Percentiles rank a stretch among this genome's conserved stretches.
These are phyloP conservation scores for Boletus vermiculosoides DNA, from an alignment of 768 basidiomycete species.

Conservation along the genomic window DNA sequence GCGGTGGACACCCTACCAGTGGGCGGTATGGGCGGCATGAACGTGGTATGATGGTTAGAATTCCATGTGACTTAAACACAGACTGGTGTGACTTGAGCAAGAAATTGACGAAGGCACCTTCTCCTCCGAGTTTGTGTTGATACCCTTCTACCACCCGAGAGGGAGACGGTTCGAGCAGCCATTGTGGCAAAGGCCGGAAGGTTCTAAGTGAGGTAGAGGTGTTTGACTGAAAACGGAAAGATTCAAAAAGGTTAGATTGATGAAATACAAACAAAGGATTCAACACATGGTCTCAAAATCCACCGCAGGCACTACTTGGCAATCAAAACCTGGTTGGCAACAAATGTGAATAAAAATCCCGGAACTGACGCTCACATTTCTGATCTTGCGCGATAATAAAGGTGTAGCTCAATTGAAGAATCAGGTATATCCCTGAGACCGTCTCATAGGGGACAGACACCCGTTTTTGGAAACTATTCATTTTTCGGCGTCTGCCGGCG, in stretches of 20 bases:
- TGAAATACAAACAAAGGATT: background rate
- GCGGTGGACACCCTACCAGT: background rate
- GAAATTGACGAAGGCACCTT: background rate
- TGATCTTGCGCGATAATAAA: background rate
- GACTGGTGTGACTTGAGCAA: background rate
- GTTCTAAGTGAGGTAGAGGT: background rate
- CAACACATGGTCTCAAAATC: background rate
- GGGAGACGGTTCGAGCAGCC: background rate
- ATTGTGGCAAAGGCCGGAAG: background rate
- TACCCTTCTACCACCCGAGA: background rate
- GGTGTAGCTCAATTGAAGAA: background rate
- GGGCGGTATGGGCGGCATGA: background rate
- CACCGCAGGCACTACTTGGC: no score
- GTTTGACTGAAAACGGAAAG: no score
- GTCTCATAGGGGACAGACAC: background rate
- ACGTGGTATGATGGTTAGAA: background rate
- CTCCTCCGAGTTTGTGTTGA: background rate
- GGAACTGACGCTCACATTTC: no score
- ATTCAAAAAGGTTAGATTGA: no score
- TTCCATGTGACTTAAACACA: background rate
- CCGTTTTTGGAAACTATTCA: slow-evolving; percentile 3
- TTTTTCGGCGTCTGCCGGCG: slow-evolving; percentile 24
- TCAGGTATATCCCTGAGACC: background rate
- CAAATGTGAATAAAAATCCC: no score
- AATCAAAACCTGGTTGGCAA: no score